Conservation (phyloP, 1,284 basidiomycete genomes). For the Malassezia cuniculi region DNA sequence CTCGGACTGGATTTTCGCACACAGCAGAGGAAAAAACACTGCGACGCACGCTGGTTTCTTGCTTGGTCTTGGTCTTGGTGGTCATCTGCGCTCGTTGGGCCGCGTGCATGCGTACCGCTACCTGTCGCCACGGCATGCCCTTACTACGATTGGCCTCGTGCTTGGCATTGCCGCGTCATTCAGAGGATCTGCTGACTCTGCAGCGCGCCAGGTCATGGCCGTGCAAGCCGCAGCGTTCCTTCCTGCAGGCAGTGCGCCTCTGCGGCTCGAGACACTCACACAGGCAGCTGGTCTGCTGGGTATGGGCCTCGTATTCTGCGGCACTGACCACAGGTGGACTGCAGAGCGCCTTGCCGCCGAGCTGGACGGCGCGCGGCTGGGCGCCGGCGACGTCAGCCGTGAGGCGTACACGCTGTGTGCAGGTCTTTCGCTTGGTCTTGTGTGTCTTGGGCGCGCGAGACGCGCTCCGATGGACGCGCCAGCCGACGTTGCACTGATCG, state of each 20-base stretch:
- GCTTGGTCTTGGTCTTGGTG: constrained; percentile 77
- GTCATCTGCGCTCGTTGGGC: constrained; percentile 72
- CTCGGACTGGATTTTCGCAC: constrained; percentile 40
- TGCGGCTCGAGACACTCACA: constrained; percentile 76
- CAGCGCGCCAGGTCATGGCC: constrained; percentile 77
- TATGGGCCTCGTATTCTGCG: constrained; percentile 78
- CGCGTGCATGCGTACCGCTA: constrained; percentile 74
- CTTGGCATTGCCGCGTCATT: constrained; percentile 83
- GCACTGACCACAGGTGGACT: constrained; percentile 73
- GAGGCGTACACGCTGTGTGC: constrained; percentile 85
- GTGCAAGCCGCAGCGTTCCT: constrained; percentile 85
- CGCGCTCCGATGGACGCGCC: constrained; percentile 25
- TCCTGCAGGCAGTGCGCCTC: constrained; percentile 69
- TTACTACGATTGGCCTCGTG: constrained; percentile 81
- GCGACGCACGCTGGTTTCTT: constrained; percentile 95
- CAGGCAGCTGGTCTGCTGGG: constrained; percentile 80
- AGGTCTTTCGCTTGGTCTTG: constrained; percentile 80
- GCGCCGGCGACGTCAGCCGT: constrained; percentile 43
- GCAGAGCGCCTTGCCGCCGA: constrained; percentile 79
- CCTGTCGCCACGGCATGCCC: constrained; percentile 83
- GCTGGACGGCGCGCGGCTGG: constrained; percentile 52
- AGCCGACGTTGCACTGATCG: constrained; percentile 25
- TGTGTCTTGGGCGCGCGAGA: constrained; percentile 66
- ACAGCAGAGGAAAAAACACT: constrained; percentile 22
- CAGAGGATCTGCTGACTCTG: constrained; percentile 70